A percentile compares a stretch with the other conserved stretches of the same genome.
Conservation (phyloP, 768 basidiomycete species). For the Dioszegia aurantiaca region DNA sequence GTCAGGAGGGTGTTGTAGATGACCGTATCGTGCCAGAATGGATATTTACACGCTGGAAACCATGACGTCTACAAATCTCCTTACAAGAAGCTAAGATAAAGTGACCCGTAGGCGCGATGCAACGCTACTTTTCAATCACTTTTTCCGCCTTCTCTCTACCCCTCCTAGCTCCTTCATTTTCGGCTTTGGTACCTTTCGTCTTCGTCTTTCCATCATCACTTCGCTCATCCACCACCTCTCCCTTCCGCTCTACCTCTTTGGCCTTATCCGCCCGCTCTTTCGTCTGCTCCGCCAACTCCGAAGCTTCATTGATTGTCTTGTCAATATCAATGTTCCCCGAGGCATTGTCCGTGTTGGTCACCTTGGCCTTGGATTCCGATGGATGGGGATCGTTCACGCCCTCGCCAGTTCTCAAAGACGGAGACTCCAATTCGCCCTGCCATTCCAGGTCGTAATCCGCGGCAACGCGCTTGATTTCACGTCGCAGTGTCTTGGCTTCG, state of each 20-base stretch:
- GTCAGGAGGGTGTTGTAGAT: too few species aligned
- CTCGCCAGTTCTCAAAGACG: neutral
- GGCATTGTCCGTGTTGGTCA: too few species aligned
- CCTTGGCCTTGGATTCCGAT: too few species aligned
- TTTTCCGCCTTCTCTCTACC: constrained; percentile 5
- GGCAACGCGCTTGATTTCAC: constrained; percentile 62
- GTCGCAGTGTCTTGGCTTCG: constrained; percentile 58
- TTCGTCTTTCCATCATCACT: constrained; percentile 16
- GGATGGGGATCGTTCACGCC: too few species aligned
- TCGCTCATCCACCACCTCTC: constrained; percentile 31
- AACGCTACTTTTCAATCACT: neutral
- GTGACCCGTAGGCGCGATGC: too few species aligned
- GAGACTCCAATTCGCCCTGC: constrained; percentile 50
- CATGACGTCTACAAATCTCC: too few species aligned
- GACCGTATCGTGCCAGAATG: too few species aligned
- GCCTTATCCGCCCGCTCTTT: constrained; percentile 34
- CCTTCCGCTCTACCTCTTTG: constrained; percentile 37
- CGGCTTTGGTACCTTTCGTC: constrained; percentile 7
- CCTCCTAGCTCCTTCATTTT: constrained; percentile 5
- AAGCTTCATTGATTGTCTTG: constrained; percentile 49
- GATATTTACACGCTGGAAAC: constrained; percentile 2
- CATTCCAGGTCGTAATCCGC: constrained; percentile 62
- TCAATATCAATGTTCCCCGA: constrained; percentile 46
- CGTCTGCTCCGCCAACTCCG: constrained; percentile 41
- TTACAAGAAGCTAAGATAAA: too few species aligned